phyloP scores from a whole-genome alignment of 2,329 filamentous ascomycete species.

The Monosporascus sp. region DNA sequence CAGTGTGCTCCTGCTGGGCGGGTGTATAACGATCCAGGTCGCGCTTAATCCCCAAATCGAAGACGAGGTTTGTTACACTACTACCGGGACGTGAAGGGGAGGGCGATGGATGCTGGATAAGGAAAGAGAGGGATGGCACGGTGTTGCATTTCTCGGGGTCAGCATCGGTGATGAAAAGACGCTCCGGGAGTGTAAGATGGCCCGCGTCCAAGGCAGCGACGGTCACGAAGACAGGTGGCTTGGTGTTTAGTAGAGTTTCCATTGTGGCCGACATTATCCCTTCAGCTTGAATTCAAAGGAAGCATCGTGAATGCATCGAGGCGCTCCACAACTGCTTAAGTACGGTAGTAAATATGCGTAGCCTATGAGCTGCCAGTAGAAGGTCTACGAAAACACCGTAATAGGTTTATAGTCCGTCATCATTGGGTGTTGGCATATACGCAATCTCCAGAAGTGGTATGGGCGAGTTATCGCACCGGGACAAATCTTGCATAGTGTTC shows the following conservation, averaged over 20 bases:
- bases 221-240: conserved; percentile 20
- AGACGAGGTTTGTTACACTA: conserved; percentile 37
- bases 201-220: conserved; percentile 34
- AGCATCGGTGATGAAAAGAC: conserved; percentile 40
- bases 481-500: no score
- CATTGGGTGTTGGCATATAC: neutral
- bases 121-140: conserved; percentile 49
- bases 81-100: conserved; percentile 8
- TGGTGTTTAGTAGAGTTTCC: neutral
- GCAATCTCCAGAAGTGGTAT: no score
- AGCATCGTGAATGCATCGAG: no score
- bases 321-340: no score
- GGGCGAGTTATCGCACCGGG: no score
- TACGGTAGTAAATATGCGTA: no score
- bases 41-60: conserved; percentile 49
- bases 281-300: neutral
- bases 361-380: no score
- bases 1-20: conserved; percentile 39
- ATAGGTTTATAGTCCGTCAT: neutral
- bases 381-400: no score
- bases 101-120: conserved; percentile 41
- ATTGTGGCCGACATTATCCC: neutral
- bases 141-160: conserved; percentile 37
- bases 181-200: conserved; percentile 42
- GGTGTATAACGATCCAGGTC: conserved; percentile 37